These are phyloP conservation scores for Triticum monococcum DNA, from an alignment of 176 grass and related monocot species.

Conservation along the genomic window DNA sequence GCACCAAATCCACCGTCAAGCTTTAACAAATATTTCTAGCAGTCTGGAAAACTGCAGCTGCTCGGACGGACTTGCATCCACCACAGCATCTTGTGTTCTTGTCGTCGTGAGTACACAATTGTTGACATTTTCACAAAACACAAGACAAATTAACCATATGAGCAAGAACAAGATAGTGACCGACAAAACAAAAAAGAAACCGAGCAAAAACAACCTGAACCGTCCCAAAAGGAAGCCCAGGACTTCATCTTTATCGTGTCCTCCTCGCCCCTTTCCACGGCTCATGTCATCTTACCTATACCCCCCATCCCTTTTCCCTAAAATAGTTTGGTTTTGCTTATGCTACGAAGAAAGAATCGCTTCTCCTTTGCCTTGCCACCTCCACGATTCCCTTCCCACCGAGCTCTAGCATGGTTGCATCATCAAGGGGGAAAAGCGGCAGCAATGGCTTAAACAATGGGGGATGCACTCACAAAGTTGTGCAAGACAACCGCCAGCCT, in stretches of 20 bases:
- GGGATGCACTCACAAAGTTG: conserved; percentile 44
- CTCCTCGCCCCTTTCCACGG: conserved; percentile 32
- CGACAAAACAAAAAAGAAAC: conserved; percentile 11
- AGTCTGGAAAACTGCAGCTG: conserved; percentile 3
- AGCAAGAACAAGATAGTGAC: conserved; percentile 39
- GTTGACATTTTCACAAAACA: conserved; percentile 30
- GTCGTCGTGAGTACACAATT: not conserved
- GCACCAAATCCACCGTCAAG: conserved; percentile 26
- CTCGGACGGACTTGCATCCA: conserved; percentile 36
- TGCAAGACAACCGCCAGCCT: conserved; percentile 13
- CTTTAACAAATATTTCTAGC: conserved; percentile 18
- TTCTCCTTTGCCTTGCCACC: conserved; percentile 25
- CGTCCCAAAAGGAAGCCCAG: conserved; percentile 36
- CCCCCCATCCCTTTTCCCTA: conserved; percentile 18
- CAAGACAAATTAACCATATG: conserved; percentile 4
- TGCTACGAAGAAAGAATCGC: conserved; percentile 31
- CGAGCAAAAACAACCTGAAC: conserved; percentile 21
- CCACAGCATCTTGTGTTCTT: conserved; percentile 33
- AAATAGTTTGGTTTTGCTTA: conserved; percentile 34
- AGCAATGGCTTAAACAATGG: conserved; percentile 47
- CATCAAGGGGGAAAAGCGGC: conserved; percentile 36
- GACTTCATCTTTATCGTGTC: conserved; percentile 47
- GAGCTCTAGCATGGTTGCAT: conserved; percentile 36
- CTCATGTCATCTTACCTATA: conserved; percentile 52
- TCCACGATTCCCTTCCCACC: conserved; percentile 34